phyloP scores from a whole-genome alignment of 2,329 filamentous ascomycete genomes.

The Clarireedia monteithiana region DNA sequence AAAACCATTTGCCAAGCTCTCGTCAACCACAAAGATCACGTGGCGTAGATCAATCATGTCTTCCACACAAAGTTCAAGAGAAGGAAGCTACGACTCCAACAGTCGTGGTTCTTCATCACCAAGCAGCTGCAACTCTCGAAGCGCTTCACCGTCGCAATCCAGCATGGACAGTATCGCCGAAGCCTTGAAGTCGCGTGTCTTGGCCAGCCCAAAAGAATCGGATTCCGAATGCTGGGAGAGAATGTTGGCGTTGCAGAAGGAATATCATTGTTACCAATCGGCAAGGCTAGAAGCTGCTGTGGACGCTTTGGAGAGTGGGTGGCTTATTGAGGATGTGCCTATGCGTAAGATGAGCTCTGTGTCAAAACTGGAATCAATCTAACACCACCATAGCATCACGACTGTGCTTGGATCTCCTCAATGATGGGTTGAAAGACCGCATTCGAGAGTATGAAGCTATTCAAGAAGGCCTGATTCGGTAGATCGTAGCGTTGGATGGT shows the following conservation, averaged over 20 bases:
- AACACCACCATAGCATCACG: conserved; percentile 20
- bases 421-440: conserved; percentile 24
- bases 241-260: conserved; percentile 25
- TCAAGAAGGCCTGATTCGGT: background rate
- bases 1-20: background rate
- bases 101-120: conserved; percentile 9
- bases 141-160: conserved; percentile 10
- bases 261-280: conserved; percentile 28
- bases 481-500: background rate
- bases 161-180: conserved; percentile 1
- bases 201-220: conserved; percentile 10
- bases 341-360: conserved; percentile 19
- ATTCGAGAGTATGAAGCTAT: conserved; percentile 12
- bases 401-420: conserved; percentile 26
- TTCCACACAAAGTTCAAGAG: conserved; percentile 4
- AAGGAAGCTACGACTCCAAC: conserved; percentile 9
- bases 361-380: background rate
- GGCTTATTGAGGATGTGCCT: conserved; percentile 17
- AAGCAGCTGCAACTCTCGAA: conserved; percentile 4
- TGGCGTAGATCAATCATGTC: conserved; percentile 2
- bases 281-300: conserved; percentile 27
- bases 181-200: conserved; percentile 4
- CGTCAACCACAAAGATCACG: conserved; percentile 1
- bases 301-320: conserved; percentile 23
- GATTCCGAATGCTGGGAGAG: conserved; percentile 24